Evolutionary conservation across 371 early-diverging fungal genomes (phyloP).

Genomic region (Capillidium rhysosporum): DNA sequence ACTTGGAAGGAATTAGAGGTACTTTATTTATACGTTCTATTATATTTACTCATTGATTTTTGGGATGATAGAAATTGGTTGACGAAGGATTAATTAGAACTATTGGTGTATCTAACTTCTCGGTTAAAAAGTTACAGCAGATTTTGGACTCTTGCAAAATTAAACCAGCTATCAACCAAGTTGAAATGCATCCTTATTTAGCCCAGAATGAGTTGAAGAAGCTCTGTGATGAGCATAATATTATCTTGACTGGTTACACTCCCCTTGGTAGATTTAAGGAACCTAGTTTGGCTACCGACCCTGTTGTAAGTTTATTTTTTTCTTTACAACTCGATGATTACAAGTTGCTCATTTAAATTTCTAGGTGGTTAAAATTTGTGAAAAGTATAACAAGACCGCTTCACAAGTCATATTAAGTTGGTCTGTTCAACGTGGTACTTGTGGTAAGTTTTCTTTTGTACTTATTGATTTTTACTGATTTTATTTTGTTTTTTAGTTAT

Average conservation of each 20-base stretch:
- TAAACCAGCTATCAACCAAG: slow-evolving; percentile 66
- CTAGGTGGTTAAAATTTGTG: slow-evolving; percentile 25
- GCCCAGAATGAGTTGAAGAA: slow-evolving; percentile 45
- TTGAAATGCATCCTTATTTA: slow-evolving; percentile 81
- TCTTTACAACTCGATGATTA: not conserved
- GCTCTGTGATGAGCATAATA: slow-evolving; percentile 41
- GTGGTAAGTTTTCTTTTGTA: slow-evolving; percentile 9
- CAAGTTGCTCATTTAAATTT: not conserved
- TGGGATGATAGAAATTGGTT: slow-evolving; percentile 30
- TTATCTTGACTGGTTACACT: slow-evolving; percentile 63
- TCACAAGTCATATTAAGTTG: slow-evolving; percentile 58
- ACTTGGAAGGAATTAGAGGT: slow-evolving; percentile 64
- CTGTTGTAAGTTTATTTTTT: not conserved
- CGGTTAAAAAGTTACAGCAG: slow-evolving; percentile 40
- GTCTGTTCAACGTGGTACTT: slow-evolving; percentile 41
- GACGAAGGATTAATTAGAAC: slow-evolving; percentile 30
- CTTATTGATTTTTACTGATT: not conserved
- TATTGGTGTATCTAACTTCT: slow-evolving; percentile 45
- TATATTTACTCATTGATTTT: slow-evolving; percentile 32
- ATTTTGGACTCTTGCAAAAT: slow-evolving; percentile 42
- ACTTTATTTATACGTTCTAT: slow-evolving; percentile 17
- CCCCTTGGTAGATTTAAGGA: slow-evolving; percentile 30
- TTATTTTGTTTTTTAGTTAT: not conserved
- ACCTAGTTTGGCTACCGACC: slow-evolving; percentile 1
- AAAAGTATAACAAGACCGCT: slow-evolving; percentile 40